Evolutionary conservation across 768 basidiomycete genomes (phyloP).

Genomic region (Pholiota conissans): DNA sequence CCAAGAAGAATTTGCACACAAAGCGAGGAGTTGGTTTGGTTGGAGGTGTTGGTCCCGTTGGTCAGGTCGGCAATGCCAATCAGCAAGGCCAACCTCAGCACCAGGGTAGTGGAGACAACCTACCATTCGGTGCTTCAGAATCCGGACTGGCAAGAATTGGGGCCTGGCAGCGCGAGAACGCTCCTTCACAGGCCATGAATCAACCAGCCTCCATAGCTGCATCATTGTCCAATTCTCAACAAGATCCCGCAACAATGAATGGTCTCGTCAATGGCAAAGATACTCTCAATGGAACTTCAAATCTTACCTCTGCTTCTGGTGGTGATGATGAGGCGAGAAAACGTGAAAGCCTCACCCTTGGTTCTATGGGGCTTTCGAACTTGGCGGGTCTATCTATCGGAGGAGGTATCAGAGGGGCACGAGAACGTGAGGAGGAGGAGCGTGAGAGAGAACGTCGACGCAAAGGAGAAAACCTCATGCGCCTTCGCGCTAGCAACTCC

Average conservation of each 20-base stretch:
- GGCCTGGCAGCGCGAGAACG: conserved; percentile 2
- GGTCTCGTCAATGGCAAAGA: background rate
- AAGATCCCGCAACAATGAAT: background rate
- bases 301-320: background rate
- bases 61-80: conserved; percentile 26
- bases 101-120: background rate
- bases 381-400: conserved; percentile 11
- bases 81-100: background rate
- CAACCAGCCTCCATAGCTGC: background rate
- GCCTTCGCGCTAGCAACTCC: conserved; percentile 40
- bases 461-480: conserved; percentile 48
- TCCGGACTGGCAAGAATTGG: background rate
- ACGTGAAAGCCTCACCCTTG: conserved; percentile 16
- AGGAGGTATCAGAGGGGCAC: conserved; percentile 45
- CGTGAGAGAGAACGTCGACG: conserved; percentile 11
- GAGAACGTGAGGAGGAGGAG: conserved; percentile 63
- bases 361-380: background rate
- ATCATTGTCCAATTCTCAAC: background rate
- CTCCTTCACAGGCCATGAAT: background rate
- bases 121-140: background rate
- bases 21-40: conserved; percentile 85
- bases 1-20: conserved; percentile 98
- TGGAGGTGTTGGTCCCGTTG: conserved; percentile 48
- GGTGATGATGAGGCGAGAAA: conserved; percentile 20
- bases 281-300: background rate